Conservation (phyloP, 768 basidiomycete genomes). For the Pleurotus eryngii region DNA sequence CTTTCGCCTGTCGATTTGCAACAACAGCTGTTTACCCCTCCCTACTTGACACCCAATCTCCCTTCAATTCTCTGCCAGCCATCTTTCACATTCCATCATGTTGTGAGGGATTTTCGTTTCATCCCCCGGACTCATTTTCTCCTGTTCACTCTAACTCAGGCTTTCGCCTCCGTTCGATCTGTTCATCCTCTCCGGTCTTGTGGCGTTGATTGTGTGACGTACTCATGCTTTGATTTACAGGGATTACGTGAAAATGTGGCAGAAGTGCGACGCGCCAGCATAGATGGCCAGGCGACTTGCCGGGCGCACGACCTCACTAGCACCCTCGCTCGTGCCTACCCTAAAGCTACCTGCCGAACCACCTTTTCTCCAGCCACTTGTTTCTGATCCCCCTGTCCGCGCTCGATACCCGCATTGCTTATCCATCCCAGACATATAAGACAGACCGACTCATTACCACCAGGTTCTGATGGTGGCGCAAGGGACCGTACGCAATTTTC, state of each 20-base stretch:
- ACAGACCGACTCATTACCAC: no score
- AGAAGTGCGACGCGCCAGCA: conserved; percentile 32
- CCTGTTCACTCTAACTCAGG: background rate
- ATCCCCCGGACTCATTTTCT: background rate
- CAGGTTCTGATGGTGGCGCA: no score
- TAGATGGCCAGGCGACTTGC: background rate
- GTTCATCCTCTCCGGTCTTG: background rate
- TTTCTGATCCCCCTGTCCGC: background rate
- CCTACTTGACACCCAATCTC: no score
- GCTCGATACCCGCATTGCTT: no score
- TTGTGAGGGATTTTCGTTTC: no score
- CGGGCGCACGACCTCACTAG: background rate
- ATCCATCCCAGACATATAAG: no score
- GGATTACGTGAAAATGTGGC: conserved; percentile 60
- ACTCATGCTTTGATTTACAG: conserved; percentile 19
- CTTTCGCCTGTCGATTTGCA: no score
- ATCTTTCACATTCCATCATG: no score
- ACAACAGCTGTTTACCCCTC: no score
- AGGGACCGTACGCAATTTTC: no score
- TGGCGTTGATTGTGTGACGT: background rate
- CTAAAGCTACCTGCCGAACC: background rate
- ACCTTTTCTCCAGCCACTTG: background rate
- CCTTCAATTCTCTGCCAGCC: no score
- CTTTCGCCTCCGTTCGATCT: background rate
- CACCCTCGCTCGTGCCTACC: background rate